phyloP scores from a whole-genome alignment of 192 early-diverging fungal species.

The Rhizophlyctis rosea region DNA sequence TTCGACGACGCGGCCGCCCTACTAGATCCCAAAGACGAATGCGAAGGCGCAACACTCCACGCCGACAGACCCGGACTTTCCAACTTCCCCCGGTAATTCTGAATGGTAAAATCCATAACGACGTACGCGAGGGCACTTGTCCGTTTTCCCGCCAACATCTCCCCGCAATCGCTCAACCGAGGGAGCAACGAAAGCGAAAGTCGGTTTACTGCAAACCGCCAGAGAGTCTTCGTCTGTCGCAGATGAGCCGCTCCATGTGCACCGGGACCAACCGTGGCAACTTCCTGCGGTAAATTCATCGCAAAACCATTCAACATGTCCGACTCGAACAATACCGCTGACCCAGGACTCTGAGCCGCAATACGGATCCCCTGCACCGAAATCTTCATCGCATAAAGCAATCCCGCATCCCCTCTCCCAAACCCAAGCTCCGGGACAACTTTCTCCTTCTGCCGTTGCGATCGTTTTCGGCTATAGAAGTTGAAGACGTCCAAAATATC shows the following conservation, averaged over 20 bases:
- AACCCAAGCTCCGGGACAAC: neutral
- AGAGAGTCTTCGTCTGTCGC: conserved; percentile 26
- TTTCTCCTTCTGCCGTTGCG: conserved; percentile 1
- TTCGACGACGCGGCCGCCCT: too few species aligned
- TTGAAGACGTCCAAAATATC: conserved; percentile 66
- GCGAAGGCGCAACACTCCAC: too few species aligned
- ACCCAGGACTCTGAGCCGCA: conserved; percentile 56
- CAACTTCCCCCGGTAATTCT: conserved; percentile 44
- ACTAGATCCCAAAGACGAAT: too few species aligned
- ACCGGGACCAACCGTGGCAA: neutral
- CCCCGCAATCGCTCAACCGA: conserved; percentile 34
- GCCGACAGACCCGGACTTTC: too few species aligned
- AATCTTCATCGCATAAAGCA: conserved; percentile 60
- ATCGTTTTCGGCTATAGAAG: conserved; percentile 45
- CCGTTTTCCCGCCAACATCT: too few species aligned
- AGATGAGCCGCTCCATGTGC: neutral
- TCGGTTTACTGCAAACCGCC: conserved; percentile 52
- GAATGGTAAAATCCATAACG: conserved; percentile 56
- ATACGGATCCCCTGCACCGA: conserved; percentile 58
- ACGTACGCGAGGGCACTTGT: conserved; percentile 67
- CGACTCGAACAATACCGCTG: conserved; percentile 53
- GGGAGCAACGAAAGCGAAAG: conserved; percentile 61
- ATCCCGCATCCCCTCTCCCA: neutral
- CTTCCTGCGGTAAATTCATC: conserved; percentile 43
- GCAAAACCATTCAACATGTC: conserved; percentile 56